Conservation (phyloP, 2,329 filamentous ascomycete genomes). For the Geosmithia flava region DNA sequence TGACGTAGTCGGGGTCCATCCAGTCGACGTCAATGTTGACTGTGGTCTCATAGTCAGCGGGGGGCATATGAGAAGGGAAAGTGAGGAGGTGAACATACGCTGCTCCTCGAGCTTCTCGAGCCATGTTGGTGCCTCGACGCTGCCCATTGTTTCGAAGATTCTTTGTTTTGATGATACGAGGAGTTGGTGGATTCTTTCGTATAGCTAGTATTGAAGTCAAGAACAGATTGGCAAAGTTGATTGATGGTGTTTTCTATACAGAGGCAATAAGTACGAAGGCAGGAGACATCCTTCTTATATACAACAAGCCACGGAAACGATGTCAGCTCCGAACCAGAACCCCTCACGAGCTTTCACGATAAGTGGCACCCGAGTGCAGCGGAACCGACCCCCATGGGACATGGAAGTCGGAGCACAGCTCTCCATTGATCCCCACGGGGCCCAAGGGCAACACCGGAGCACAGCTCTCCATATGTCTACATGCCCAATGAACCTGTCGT, state of each 20-base stretch:
- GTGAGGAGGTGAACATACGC: conserved; percentile 12
- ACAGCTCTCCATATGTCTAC: background rate
- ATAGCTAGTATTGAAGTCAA: too few relatives aligned
- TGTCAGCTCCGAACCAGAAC: background rate
- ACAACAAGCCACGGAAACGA: too few relatives aligned
- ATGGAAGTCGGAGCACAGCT: too few relatives aligned
- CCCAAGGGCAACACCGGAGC: too few relatives aligned
- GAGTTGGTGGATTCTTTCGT: background rate
- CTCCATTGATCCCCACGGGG: too few relatives aligned
- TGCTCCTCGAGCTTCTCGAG: conserved; percentile 29
- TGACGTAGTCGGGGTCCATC: conserved; percentile 36
- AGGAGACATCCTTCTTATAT: too few relatives aligned
- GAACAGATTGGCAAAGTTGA: too few relatives aligned
- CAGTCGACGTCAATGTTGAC: conserved; percentile 39
- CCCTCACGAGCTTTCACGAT: background rate
- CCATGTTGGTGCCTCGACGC: conserved; percentile 17
- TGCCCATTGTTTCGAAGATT: conserved; percentile 15
- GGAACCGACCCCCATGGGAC: too few relatives aligned
- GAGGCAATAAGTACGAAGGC: too few relatives aligned
- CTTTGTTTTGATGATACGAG: background rate
- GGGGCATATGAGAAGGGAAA: background rate
- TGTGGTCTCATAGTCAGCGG: conserved; percentile 7
- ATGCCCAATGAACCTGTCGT: background rate
- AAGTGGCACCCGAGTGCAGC: background rate
- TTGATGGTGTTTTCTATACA: too few relatives aligned